A percentile compares a stretch with the other conserved stretches of the same genome.
Evolutionary conservation across 257 asterid genomes (phyloP).

Genomic region (Solanum arcanum): DNA sequence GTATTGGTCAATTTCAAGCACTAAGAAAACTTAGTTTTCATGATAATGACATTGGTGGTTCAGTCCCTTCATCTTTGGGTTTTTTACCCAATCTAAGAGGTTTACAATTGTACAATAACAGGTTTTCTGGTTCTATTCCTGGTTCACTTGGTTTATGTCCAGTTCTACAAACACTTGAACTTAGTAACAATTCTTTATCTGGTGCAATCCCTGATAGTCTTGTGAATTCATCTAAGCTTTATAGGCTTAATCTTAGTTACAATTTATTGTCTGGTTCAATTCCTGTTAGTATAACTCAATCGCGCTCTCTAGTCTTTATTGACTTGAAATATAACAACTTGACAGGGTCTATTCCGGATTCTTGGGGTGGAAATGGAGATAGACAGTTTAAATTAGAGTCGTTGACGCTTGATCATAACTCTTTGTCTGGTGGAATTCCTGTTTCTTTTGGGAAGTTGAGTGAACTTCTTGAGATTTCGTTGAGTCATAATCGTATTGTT

Average conservation of each 20-base stretch:
- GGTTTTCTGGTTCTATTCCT: conserved; percentile 77
- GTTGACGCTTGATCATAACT: conserved; percentile 43
- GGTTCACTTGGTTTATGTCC: conserved; percentile 58
- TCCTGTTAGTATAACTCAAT: conserved; percentile 34
- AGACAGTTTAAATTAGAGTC: conserved; percentile 25
- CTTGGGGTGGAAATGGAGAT: conserved; percentile 44
- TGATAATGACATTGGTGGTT: conserved; percentile 61
- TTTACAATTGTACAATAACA: conserved; percentile 67
- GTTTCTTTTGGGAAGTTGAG: conserved; percentile 21
- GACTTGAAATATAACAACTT: conserved; percentile 46
- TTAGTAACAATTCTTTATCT: conserved; percentile 55
- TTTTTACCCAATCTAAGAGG: conserved; percentile 74
- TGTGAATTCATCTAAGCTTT: conserved; percentile 60
- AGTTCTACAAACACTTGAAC: conserved; percentile 69
- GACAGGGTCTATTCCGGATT: conserved; percentile 55
- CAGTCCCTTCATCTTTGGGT: conserved; percentile 61
- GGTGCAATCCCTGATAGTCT: conserved; percentile 53
- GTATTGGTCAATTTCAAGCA: conserved; percentile 70
- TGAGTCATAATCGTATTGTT: conserved; percentile 29
- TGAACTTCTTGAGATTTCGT: conserved; percentile 22
- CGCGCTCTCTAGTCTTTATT: conserved; percentile 43
- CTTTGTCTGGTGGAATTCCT: conserved; percentile 42
- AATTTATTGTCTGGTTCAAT: conserved; percentile 61
- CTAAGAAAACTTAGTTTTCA: conserved; percentile 85
- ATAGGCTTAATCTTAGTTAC: conserved; percentile 58